Evolutionary conservation across 257 asterid species (phyloP).

Genomic region (Forsythia viridissima): DNA sequence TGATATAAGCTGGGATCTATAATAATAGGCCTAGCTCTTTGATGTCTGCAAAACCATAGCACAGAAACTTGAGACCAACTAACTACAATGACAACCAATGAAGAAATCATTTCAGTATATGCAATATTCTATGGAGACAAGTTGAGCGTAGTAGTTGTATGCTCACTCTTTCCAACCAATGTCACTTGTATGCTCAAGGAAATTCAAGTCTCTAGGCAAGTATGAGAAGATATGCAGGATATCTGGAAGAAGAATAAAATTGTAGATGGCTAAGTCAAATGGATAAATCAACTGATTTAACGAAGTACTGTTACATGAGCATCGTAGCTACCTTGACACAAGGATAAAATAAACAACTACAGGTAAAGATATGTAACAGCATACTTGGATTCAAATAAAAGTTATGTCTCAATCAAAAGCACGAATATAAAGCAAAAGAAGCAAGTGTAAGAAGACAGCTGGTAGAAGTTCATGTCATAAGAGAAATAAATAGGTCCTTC

Average conservation of each 20-base stretch:
- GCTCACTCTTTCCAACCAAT: slow-evolving; percentile 99
- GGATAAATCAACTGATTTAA: slow-evolving; percentile 5
- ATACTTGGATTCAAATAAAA: neutral
- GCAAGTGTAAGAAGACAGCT: neutral
- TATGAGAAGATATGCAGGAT: slow-evolving; percentile 89
- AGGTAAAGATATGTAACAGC: neutral
- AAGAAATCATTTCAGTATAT: slow-evolving; percentile 7
- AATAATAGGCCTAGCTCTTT: slow-evolving; percentile 79
- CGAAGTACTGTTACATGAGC: neutral
- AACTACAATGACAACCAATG: neutral
- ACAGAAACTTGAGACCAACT: slow-evolving; percentile 6
- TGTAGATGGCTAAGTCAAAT: slow-evolving; percentile 10
- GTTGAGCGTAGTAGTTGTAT: slow-evolving; percentile 15
- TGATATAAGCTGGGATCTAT: slow-evolving; percentile 94
- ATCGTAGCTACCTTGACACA: neutral
- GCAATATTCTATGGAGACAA: slow-evolving; percentile 14
- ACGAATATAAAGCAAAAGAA: neutral
- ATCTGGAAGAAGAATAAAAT: slow-evolving; percentile 54
- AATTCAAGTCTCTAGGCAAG: slow-evolving; percentile 97
- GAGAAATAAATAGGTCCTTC: neutral
- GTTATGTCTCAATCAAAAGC: neutral
- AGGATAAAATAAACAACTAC: neutral
- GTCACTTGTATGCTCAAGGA: slow-evolving; percentile 89
- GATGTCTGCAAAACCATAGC: slow-evolving; percentile 54
- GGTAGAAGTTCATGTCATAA: neutral